Base-by-base conservation (phyloP, 176 grass and related monocot species). In the Oryza punctata region DNA sequence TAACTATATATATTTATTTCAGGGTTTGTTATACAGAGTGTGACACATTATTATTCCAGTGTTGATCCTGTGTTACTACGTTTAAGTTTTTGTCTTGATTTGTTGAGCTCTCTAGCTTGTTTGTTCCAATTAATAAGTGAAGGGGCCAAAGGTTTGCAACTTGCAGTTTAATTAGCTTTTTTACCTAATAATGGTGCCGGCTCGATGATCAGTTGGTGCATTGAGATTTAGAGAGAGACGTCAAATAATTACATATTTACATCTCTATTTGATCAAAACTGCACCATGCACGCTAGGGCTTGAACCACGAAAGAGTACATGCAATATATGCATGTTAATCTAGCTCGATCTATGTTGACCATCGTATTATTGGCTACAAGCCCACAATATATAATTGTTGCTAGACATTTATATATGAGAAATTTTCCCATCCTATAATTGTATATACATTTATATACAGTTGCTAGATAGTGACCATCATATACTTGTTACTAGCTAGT, bases 1-100 rank as follows among this genome's bases (percentile, higher is more conserved):
- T 89, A 81, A 57, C 28, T 79, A 84, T n/a, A 21, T n/a, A 21
- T 57, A 33, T 63, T 52, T n/a, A 52, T 63, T 52, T 44, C 50
- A 69, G 11, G 15, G 25, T 76, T 3, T 10, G 77, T 45, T 85
- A 64, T 44, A 54, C 4, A 18, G 47, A 49, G 9, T 57, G 19
- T 85, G 77, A 76, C 21, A 54, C 12, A 9, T 57, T 57, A 57
- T n/a, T 57, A 69, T 83, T 79, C 66, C 4, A 26, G 21, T 70
- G 46, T 28, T 70, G 52, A 50, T 13, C 67, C 40, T 82, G 45
- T 70, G 54, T 47, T 30, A 29, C 44, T 27, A 19, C 24, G 44
- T 47, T 26, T 16, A 29, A 29, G 29, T 12, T 47, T 47, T 70
- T 70, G 29, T 74, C 63, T 80, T 30, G 26, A 76, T 87, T 10